These are phyloP conservation scores for Trichoderma sp. DNA, from an alignment of 2,329 filamentous ascomycete genomes.

Conservation along the genomic window DNA sequence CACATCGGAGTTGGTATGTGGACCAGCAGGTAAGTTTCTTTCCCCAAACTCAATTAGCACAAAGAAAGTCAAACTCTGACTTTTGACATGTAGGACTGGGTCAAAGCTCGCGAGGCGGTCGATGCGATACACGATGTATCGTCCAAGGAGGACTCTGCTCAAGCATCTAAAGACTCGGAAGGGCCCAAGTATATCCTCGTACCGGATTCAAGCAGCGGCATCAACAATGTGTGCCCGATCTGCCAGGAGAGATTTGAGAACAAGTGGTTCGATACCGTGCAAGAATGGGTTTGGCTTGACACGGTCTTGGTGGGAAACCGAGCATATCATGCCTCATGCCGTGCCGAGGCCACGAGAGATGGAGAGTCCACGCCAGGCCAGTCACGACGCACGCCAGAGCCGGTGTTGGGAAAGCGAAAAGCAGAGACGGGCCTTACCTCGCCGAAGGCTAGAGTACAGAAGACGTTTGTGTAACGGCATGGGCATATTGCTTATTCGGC, in stretches of 20 bases:
- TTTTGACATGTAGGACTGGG: constrained; percentile 70
- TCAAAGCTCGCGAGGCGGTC: constrained; percentile 75
- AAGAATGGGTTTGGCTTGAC: constrained; percentile 97
- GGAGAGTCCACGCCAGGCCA: constrained; percentile 44
- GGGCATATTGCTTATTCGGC: background rate
- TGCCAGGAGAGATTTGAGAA: constrained; percentile 95
- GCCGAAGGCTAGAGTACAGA: constrained; percentile 37
- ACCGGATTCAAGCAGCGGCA: constrained; percentile 70
- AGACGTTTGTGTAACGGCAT: constrained; percentile 32
- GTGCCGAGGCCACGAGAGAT: constrained; percentile 73
- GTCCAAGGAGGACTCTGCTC: constrained; percentile 33
- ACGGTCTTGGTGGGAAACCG: constrained; percentile 72
- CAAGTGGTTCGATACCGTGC: constrained; percentile 85
- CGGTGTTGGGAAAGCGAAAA: constrained; percentile 70
- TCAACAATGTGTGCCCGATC: constrained; percentile 82
- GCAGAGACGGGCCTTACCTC: constrained; percentile 56
- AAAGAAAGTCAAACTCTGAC: background rate
- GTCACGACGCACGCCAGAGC: constrained; percentile 57
- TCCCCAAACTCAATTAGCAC: background rate
- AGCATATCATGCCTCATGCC: constrained; percentile 87
- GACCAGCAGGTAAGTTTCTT: constrained; percentile 67
- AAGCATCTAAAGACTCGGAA: constrained; percentile 37
- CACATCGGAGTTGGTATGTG: constrained; percentile 93
- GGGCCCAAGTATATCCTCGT: constrained; percentile 72
- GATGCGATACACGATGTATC: constrained; percentile 55